Evolutionary conservation across 2,329 filamentous ascomycete genomes (phyloP).

Genomic region (Paraphaeosphaeria minitans): DNA sequence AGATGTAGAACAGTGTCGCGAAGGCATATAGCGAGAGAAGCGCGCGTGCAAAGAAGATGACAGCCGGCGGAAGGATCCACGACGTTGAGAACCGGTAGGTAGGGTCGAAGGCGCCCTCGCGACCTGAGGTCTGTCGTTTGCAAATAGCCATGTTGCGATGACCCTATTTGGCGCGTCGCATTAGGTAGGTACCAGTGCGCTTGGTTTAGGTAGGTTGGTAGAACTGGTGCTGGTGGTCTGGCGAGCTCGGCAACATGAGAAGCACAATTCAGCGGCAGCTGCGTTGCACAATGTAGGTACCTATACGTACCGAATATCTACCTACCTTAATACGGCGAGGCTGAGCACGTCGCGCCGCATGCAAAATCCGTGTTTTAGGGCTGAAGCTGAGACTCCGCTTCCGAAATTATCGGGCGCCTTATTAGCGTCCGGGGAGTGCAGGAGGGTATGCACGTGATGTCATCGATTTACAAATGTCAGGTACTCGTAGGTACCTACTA

Average conservation of each 20-base stretch:
- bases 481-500: slow-evolving; percentile 7
- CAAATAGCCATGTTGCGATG: slow-evolving; percentile 32
- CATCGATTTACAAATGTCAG: background rate
- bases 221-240: background rate
- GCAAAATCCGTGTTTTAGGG: slow-evolving; percentile 8
- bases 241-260: background rate
- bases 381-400: slow-evolving; percentile 10
- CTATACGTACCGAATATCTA: too few species aligned
- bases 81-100: slow-evolving; percentile 76
- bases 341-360: background rate
- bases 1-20: slow-evolving; percentile 69
- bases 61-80: slow-evolving; percentile 73
- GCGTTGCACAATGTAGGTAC: background rate
- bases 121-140: slow-evolving; percentile 25
- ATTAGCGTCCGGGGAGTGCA: slow-evolving; percentile 1
- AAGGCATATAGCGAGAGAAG: slow-evolving; percentile 68
- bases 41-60: slow-evolving; percentile 64
- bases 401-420: slow-evolving; percentile 10
- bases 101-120: slow-evolving; percentile 48
- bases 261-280: background rate
- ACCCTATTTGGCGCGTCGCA: slow-evolving; percentile 10
- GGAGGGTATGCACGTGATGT: background rate
- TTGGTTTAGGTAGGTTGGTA: too few species aligned
- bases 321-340: background rate
- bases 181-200: too few species aligned